Evolutionary conservation across 2,329 filamentous ascomycete species (phyloP).

Genomic region (Trichoderma sp.): DNA sequence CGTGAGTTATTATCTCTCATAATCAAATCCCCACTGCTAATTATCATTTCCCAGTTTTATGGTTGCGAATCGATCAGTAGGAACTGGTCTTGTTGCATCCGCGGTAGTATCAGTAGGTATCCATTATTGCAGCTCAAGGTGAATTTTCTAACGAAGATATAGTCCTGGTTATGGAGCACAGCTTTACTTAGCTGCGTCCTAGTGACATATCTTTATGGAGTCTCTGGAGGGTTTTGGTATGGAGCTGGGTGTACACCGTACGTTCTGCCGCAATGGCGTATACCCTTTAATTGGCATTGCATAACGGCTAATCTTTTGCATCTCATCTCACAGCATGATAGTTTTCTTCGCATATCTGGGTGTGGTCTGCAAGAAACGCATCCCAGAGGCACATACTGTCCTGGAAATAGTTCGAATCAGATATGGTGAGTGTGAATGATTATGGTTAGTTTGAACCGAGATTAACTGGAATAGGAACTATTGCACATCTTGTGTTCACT

Average conservation of each 20-base stretch:
- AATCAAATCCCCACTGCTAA: fast-evolving
- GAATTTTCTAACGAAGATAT: not conserved
- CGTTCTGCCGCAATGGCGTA: not conserved
- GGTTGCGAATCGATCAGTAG: slow-evolving; percentile 4
- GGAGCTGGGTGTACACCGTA: slow-evolving; percentile 2
- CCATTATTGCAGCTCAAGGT: not conserved
- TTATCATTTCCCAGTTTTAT: not conserved
- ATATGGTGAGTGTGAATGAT: not conserved
- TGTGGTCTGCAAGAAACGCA: slow-evolving; percentile 7
- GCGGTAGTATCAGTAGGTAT: slow-evolving; percentile 4
- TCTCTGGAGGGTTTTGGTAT: slow-evolving; percentile 13
- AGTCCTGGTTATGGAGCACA: slow-evolving; percentile 14
- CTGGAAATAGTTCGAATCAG: slow-evolving; percentile 9
- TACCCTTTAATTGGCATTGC: not conserved
- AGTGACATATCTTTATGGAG: not conserved
- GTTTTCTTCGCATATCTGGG: slow-evolving; percentile 10
- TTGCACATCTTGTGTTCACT: slow-evolving; percentile 1
- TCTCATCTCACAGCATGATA: not conserved
- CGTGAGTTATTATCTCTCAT: not conserved
- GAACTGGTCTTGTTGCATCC: slow-evolving; percentile 1
- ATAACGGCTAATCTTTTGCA: not conserved
- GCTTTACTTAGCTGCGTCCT: not conserved
- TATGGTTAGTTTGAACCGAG: fast-evolving
- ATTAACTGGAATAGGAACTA: not conserved
- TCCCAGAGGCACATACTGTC: slow-evolving; percentile 6